Base-by-base conservation (phyloP, 192 early-diverging fungal genomes). In the Paraglomus occultum region DNA sequence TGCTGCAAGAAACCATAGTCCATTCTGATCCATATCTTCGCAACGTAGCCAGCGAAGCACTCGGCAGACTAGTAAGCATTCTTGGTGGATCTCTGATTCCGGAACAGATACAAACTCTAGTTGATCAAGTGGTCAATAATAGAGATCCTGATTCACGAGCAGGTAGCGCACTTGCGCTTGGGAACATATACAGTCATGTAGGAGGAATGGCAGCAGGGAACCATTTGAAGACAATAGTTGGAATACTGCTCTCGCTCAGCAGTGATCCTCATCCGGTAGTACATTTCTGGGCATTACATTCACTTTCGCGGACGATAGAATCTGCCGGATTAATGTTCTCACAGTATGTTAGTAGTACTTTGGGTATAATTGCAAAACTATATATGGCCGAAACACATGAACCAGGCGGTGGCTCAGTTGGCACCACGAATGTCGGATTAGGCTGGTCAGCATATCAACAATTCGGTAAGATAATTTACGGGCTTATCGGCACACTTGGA, bases 101-200 rank as follows among this genome's bases (percentile, higher is more conserved):
- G 53, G 81, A 83, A 22, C 80, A 92, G 38, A 89, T 93, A 55
- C 87, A 93, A 66, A 76, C 79, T 22, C 78, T 93, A n/a, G 87
- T 93, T 23, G 90, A 94, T 61, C 84, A 91, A 77, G 91, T 97
- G 1, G 93, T 98, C 22, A 89, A 90, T 17, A 92, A 92, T 55
- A 84, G 96, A 8, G 95, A 98, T 63, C 96, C 94, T 4, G 95
- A 97, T 82, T 88, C 91, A 2, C 89, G 97, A 2, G 94, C 95
- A 1, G 95, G 97, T n/a, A 88, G 91, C 8, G 89, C 93, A 0
- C 80, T 97, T 1, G 96, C 94, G 0, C 80, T 99, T 22, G 97
- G 96, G 1, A 87, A 88, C 39, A 89, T 97, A 51, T 92, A 94
- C 74, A 84, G 89, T 51, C 86, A 94, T 57, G 90, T 94, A 1